Conservation (phyloP, 2,329 filamentous ascomycete species). For the Sclerotiophoma versabilis region DNA sequence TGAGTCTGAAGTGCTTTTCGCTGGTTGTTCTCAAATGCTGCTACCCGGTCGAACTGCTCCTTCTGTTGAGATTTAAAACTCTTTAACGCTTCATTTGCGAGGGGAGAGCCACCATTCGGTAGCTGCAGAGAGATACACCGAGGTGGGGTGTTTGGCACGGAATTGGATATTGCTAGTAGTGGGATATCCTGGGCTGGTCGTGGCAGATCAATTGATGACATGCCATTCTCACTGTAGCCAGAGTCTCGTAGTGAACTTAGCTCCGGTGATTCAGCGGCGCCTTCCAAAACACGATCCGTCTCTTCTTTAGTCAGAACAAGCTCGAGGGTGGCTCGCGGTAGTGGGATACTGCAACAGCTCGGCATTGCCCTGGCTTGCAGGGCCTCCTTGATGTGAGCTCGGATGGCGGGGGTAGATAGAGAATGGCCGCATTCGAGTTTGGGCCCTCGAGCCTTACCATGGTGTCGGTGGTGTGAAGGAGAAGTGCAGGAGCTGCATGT, state of each 20-base stretch:
- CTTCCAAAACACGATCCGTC: conserved; percentile 37
- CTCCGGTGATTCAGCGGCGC: conserved; percentile 22
- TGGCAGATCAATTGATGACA: conserved; percentile 32
- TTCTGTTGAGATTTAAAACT: conserved; percentile 37
- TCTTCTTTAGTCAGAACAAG: conserved; percentile 50
- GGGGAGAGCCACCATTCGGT: conserved; percentile 25
- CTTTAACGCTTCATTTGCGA: conserved; percentile 38
- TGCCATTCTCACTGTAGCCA: conserved; percentile 37
- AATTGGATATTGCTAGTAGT: conserved; percentile 16
- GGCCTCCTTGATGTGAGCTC: conserved; percentile 47
- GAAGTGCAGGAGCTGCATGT: conserved; percentile 34
- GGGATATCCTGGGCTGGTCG: conserved; percentile 10
- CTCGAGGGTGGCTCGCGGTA: conserved; percentile 51
- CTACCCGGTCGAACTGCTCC: conserved; percentile 40
- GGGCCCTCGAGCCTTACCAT: conserved; percentile 31
- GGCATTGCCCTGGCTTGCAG: conserved; percentile 43
- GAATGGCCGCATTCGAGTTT: conserved; percentile 44
- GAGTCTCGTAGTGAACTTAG: conserved; percentile 31
- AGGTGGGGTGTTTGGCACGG: conserved; percentile 12
- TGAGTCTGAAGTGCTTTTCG: conserved; percentile 38
- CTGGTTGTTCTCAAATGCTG: conserved; percentile 44
- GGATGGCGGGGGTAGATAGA: conserved; percentile 36
- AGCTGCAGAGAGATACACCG: conserved; percentile 16
- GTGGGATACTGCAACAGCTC: conserved; percentile 50
- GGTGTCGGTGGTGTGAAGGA: conserved; percentile 33